A percentile compares a stretch with the other conserved stretches of the same genome.
These are phyloP conservation scores for Metarhizium rileyi DNA, from an alignment of 2,329 filamentous ascomycete species.

Conservation along the genomic window DNA sequence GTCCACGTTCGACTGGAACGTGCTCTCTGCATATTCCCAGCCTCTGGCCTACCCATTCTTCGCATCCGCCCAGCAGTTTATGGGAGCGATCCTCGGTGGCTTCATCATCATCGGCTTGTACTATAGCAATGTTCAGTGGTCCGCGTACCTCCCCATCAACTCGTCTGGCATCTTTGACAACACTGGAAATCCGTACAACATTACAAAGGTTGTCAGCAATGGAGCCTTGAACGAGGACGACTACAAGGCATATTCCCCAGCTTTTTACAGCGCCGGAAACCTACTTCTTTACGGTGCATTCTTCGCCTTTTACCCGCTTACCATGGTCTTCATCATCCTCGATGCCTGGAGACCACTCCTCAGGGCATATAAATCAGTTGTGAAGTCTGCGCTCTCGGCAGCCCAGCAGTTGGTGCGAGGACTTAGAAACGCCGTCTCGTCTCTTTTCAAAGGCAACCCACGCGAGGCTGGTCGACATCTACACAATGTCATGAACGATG, in stretches of 20 bases:
- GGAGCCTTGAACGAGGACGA: conserved; percentile 22
- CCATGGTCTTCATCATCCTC: conserved; percentile 25
- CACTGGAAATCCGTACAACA: conserved; percentile 29
- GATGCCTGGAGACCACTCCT: conserved; percentile 26
- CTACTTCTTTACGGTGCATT: conserved; percentile 20
- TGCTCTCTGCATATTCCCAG: conserved; percentile 12
- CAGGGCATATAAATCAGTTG: conserved; percentile 22
- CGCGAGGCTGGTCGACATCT: conserved; percentile 19
- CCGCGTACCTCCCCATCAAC: conserved; percentile 39
- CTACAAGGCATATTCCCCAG: conserved; percentile 25
- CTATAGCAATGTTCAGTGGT: conserved; percentile 33
- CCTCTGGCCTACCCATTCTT: conserved; percentile 31
- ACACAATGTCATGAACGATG: conserved; percentile 22
- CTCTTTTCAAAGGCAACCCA: conserved; percentile 24
- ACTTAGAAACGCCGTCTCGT: conserved; percentile 16
- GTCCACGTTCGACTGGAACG: conserved; percentile 42
- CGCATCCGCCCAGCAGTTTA: conserved; percentile 24
- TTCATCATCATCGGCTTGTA: conserved; percentile 33
- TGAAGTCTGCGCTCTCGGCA: conserved; percentile 7
- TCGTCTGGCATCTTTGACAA: conserved; percentile 36
- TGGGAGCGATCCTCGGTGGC: conserved; percentile 25
- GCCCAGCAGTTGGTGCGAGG: conserved; percentile 7
- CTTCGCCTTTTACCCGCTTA: conserved; percentile 23
- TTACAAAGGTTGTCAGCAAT: conserved; percentile 32
- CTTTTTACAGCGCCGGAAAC: conserved; percentile 24